These are phyloP conservation scores for Oryza nivara DNA, from an alignment of 176 grass and related monocot genomes.

Conservation along the genomic window DNA sequence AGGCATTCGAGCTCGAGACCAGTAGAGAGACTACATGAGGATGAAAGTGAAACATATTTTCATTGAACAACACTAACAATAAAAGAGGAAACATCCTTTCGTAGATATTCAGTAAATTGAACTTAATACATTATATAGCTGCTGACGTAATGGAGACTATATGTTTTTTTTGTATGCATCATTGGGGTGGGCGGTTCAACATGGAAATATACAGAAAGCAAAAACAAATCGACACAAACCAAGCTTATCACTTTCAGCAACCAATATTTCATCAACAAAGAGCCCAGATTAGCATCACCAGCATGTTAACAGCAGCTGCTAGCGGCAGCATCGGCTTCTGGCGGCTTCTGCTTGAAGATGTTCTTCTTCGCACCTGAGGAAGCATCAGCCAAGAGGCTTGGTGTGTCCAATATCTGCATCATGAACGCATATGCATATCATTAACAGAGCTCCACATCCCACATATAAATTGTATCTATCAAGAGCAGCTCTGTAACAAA, in stretches of 20 bases:
- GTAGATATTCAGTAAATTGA: slow-evolving; percentile 2
- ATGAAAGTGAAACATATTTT: background rate
- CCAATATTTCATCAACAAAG: background rate
- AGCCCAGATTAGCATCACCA: background rate
- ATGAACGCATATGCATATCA: background rate
- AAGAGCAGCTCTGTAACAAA: background rate
- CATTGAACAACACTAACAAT: background rate
- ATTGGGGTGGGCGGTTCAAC: background rate
- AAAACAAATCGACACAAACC: slow-evolving; percentile 26
- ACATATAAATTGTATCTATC: background rate
- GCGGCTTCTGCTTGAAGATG: slow-evolving; percentile 93
- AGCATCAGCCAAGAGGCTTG: slow-evolving; percentile 81
- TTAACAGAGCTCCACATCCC: background rate
- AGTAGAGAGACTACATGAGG: background rate
- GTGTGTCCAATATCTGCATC: slow-evolving; percentile 86
- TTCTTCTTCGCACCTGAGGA: slow-evolving; percentile 80
- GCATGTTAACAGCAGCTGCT: slow-evolving; percentile 73
- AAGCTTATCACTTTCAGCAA: slow-evolving; percentile 30
- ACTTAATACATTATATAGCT: slow-evolving; percentile 19
- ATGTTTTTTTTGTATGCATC: background rate
- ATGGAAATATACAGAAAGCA: slow-evolving; percentile 37
- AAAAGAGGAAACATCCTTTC: background rate
- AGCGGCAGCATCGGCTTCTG: slow-evolving; percentile 61
- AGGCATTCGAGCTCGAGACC: background rate
- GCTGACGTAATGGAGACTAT: background rate